A percentile compares a stretch with the other conserved stretches of the same genome.
phyloP scores from a whole-genome alignment of 768 basidiomycete genomes.

The Porpolomopsis calyptriformis region DNA sequence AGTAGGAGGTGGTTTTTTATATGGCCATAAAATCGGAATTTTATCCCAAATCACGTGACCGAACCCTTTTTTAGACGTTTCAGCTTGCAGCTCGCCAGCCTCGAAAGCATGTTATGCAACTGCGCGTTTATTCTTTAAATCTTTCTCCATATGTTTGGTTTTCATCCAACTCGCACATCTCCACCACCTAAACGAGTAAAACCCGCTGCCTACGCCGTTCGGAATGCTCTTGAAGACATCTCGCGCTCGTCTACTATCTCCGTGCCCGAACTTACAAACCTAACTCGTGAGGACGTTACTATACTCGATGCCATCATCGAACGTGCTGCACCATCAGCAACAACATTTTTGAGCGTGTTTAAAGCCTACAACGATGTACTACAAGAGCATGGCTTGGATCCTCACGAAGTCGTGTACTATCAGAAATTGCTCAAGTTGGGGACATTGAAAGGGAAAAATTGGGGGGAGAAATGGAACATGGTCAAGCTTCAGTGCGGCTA shows the following conservation, averaged over 20 bases:
- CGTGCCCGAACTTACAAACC: conserved; percentile 39
- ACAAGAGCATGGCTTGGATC: conserved; percentile 63
- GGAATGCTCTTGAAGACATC: conserved; percentile 21
- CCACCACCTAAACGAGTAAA: conserved; percentile 2
- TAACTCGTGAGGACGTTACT: conserved; percentile 49
- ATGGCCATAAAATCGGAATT: too few species aligned
- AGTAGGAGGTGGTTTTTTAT: too few species aligned
- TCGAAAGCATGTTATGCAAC: neutral
- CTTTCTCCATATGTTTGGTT: conserved; percentile 2
- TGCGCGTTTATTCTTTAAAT: neutral
- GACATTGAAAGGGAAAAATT: conserved; percentile 67
- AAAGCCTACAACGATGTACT: conserved; percentile 78
- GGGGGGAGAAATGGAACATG: conserved; percentile 72
- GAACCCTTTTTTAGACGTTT: too few species aligned
- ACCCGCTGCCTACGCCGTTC: neutral
- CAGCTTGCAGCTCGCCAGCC: too few species aligned
- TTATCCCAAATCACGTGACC: too few species aligned
- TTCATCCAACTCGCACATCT: conserved; percentile 8
- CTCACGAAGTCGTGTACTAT: conserved; percentile 73
- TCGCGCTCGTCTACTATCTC: conserved; percentile 32
- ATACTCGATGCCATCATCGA: conserved; percentile 67
- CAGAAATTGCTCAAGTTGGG: conserved; percentile 75
- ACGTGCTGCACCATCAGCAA: conserved; percentile 56
- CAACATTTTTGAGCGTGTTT: conserved; percentile 72
- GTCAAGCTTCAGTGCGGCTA: conserved; percentile 51